Evolutionary conservation across 106 monocot genomes (phyloP), one percentile per base, ranked within the genome.

Genomic region (Dioscorea alata): DNA sequence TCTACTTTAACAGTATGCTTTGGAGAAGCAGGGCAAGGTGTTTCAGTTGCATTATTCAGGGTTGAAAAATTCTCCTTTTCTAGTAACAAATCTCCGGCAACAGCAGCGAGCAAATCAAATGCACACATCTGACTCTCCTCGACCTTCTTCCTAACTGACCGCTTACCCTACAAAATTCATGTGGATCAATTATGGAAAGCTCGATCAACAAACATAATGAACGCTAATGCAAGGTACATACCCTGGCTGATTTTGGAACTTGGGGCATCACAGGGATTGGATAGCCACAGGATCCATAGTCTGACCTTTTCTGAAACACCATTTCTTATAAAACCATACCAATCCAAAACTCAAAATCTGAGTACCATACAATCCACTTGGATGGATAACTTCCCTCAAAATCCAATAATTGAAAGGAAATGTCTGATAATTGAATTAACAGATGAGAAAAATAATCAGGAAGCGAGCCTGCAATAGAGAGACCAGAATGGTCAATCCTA

Each of bases 51-150:
- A 14, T 67, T 74, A 48, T 13, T 16, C 6, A 64, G 69, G 42
- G n/a, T 35, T 4, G 60, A 64, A 65, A 64, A 73, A 50, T 49
- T 79, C 61, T 91, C 86, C 64, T 66, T 35, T 66, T 86, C 80
- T 17, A 65, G 17, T 21, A 94, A 69, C 56, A 96, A 71, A 31
- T 73, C 82, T 50, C 86, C 88, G 32, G 95, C 95, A 2, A 91
- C 86, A 9, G 84, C 70, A 9, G 95, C 95, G 50, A 96, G 83
- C 85, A 96, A 75, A 31, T 96, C 88, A 73, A 96, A 84, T 71
- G 95, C 86, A 69, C 57, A 78, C 82, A 89, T 77, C 28, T 68
- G 72, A 71, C 67, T 22, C 77, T 54, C 67, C 65, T 63, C 71
- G 28, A 50, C 69, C 53, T 74, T 91, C 72, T 61, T 83, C 56